A percentile compares a stretch with the other conserved stretches of the same genome.
Evolutionary conservation across 2,329 filamentous ascomycete genomes (phyloP).

Genomic region (Nothomitra cinnamomea): DNA sequence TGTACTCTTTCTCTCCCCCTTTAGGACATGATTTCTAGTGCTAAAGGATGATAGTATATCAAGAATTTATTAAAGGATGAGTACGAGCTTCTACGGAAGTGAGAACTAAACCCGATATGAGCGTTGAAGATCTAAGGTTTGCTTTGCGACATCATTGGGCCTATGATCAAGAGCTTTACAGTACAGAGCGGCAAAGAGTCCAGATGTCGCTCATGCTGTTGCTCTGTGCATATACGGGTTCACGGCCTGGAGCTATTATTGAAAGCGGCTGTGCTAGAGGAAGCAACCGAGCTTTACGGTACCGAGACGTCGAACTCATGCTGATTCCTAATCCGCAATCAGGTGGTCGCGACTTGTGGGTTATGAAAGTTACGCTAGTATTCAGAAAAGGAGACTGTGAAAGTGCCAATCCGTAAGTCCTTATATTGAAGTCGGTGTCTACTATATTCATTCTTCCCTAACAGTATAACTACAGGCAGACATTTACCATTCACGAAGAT

Average conservation of each 20-base stretch:
- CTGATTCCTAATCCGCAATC: not conserved
- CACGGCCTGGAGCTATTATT: constrained; percentile 4
- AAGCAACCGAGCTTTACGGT: not conserved
- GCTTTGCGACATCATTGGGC: constrained; percentile 1
- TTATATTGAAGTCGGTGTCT: not conserved
- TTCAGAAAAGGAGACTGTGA: constrained; percentile 3
- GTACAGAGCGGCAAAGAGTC: constrained; percentile 3
- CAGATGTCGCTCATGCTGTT: constrained; percentile 1
- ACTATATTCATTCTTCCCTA: not conserved
- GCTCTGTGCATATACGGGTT: constrained; percentile 3
- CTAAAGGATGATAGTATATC: constrained; percentile 3
- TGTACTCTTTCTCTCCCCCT: not conserved
- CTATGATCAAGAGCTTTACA: not conserved
- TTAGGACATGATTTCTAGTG: not conserved
- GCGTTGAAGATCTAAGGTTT: constrained; percentile 3
- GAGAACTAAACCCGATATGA: constrained; percentile 1
- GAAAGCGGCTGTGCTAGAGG: constrained; percentile 2
- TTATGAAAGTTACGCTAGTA: constrained; percentile 1
- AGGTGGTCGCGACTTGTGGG: not conserved
- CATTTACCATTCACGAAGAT: constrained; percentile 1
- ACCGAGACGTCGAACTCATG: not conserved
- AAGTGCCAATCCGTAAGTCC: constrained; percentile 3
- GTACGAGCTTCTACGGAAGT: not conserved
- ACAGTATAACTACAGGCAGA: constrained; percentile 1
- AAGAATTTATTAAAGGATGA: not conserved